Evolutionary conservation across 768 basidiomycete species (phyloP).

Genomic region (Suillus hirtellus): DNA sequence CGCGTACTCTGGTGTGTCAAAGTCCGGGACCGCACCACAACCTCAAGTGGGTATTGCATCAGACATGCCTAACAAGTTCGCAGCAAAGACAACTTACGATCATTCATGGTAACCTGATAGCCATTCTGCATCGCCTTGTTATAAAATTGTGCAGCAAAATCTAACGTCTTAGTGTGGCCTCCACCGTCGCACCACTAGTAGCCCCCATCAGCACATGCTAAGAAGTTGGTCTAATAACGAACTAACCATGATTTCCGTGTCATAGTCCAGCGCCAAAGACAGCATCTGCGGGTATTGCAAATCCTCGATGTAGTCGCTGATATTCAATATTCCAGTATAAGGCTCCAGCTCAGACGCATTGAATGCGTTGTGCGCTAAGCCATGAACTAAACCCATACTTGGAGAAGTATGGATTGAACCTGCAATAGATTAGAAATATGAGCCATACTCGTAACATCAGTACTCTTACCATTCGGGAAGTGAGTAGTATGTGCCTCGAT

Average conservation of each 20-base stretch:
- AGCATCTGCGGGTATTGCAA: conserved; percentile 53
- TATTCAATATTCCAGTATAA: conserved; percentile 52
- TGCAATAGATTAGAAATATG: conserved; percentile 16
- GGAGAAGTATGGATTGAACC: conserved; percentile 57
- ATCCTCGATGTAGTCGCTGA: conserved; percentile 52
- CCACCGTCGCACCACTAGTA: conserved; percentile 62
- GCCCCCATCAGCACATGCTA: conserved; percentile 12
- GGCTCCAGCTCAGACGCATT: conserved; percentile 49
- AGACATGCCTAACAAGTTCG: not conserved
- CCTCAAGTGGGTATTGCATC: conserved; percentile 29
- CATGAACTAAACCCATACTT: conserved; percentile 50
- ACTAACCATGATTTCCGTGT: conserved; percentile 54
- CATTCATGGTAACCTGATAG: conserved; percentile 49
- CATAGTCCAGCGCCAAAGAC: conserved; percentile 46
- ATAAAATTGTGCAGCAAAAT: conserved; percentile 48
- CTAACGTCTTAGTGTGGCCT: conserved; percentile 45
- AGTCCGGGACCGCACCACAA: conserved; percentile 51
- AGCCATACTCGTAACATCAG: not conserved
- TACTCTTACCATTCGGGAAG: conserved; percentile 50
- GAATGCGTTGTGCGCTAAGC: conserved; percentile 52
- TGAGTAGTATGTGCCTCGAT: conserved; percentile 60
- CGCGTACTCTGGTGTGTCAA: conserved; percentile 57
- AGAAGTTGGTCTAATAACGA: not conserved
- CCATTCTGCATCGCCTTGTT: conserved; percentile 42
- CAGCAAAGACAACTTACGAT: conserved; percentile 30